Percentiles rank a stretch among this genome's conserved stretches.
Conservation (phyloP, 2,329 filamentous ascomycete genomes). For the Drechslera avenae region DNA sequence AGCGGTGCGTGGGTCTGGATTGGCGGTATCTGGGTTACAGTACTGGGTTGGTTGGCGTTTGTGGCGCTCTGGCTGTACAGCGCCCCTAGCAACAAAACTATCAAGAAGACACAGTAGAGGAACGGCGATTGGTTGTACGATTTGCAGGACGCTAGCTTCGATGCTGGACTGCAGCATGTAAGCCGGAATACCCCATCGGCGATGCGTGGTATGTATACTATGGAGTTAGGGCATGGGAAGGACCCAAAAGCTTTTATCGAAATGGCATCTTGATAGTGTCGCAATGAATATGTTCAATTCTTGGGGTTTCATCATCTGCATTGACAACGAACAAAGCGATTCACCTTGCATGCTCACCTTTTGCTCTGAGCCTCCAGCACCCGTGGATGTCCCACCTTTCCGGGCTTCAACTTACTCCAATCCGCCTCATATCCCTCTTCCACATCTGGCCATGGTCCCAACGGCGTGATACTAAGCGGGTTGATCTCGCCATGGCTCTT, state of each 20-base stretch:
- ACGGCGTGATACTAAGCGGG: slow-evolving; percentile 65
- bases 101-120: slow-evolving; percentile 56
- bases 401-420: slow-evolving; percentile 55
- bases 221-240: slow-evolving; percentile 11
- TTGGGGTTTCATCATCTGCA: too few species aligned
- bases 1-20: slow-evolving; percentile 95
- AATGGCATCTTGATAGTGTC: slow-evolving; percentile 2
- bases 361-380: slow-evolving; percentile 41
- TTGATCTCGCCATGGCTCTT: slow-evolving; percentile 67
- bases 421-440: slow-evolving; percentile 59
- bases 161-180: slow-evolving; percentile 4
- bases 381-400: slow-evolving; percentile 53
- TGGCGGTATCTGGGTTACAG: slow-evolving; percentile 80
- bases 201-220: slow-evolving; percentile 22
- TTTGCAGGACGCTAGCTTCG: not conserved
- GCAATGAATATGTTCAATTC: not conserved
- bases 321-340: not conserved
- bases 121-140: not conserved
- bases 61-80: slow-evolving; percentile 86
- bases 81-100: slow-evolving; percentile 60
- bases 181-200: slow-evolving; percentile 11
- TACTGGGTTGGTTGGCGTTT: slow-evolving; percentile 83
- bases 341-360: slow-evolving; percentile 14
- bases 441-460: slow-evolving; percentile 65
- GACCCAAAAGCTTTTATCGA: slow-evolving; percentile 14